These are phyloP conservation scores for Magnusiomyces tetraspermus DNA, from an alignment of 1,139 yeast genomes.

Conservation along the genomic window DNA sequence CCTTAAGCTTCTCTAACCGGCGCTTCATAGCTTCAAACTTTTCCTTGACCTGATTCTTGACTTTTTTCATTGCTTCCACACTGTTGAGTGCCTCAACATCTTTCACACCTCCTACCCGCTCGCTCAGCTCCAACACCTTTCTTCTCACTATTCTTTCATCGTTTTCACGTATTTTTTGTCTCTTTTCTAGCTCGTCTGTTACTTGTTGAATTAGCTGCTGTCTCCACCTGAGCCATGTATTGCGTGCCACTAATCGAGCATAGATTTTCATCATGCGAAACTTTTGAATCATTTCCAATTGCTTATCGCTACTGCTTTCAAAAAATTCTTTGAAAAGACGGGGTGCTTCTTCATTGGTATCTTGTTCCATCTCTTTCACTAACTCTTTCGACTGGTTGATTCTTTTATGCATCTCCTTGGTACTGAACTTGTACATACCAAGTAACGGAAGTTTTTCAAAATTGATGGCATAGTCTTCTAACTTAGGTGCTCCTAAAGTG, in stretches of 20 bases:
- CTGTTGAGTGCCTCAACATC: neutral
- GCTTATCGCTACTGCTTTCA: neutral
- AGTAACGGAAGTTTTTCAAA: conserved; percentile 26
- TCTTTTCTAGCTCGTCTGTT: neutral
- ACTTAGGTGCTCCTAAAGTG: conserved; percentile 13
- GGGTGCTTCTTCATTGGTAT: neutral
- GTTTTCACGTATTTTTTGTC: neutral
- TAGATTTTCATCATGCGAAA: neutral
- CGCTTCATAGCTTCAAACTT: neutral
- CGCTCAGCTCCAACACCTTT: neutral
- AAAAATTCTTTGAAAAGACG: neutral
- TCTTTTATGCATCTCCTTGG: conserved; percentile 43
- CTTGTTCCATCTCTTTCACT: neutral
- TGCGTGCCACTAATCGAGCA: neutral
- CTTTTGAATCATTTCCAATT: neutral
- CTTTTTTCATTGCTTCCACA: neutral
- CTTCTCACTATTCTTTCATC: neutral
- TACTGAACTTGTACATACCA: conserved; percentile 33
- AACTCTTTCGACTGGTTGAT: conserved; percentile 24
- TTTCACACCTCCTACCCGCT: neutral
- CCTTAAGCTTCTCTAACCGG: neutral
- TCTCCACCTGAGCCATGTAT: neutral
- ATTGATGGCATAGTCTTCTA: conserved; percentile 24
- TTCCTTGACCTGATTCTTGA: neutral
- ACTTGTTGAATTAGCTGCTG: neutral